These are phyloP conservation scores for Termitomyces sp. DNA, from an alignment of 768 basidiomycete genomes.

Conservation along the genomic window DNA sequence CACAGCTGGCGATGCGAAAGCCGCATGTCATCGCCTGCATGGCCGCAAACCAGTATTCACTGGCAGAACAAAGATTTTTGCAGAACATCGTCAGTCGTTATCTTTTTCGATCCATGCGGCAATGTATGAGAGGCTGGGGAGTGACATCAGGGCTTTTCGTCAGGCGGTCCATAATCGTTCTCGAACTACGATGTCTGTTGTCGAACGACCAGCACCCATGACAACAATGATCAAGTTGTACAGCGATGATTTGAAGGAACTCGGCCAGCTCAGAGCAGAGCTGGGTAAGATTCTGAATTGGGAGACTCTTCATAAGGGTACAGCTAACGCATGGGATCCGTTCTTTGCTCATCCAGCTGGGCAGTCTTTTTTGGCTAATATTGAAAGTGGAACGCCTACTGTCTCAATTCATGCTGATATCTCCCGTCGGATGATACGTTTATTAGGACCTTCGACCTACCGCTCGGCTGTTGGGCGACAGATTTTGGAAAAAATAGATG, in stretches of 20 bases:
- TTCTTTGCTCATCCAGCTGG: slow-evolving; percentile 48
- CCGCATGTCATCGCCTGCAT: slow-evolving; percentile 43
- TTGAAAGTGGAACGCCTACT: slow-evolving; percentile 32
- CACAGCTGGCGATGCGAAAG: slow-evolving; percentile 43
- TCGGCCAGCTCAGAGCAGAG: slow-evolving; percentile 52
- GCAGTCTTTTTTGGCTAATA: slow-evolving; percentile 31
- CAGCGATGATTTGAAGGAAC: slow-evolving; percentile 39
- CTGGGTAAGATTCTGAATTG: slow-evolving; percentile 61
- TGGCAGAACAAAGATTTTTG: slow-evolving; percentile 40
- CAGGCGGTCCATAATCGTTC: slow-evolving; percentile 25
- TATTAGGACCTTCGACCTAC: slow-evolving; percentile 44
- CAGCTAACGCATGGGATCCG: slow-evolving; percentile 56
- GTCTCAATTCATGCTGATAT: slow-evolving; percentile 39
- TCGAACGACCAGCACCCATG: slow-evolving; percentile 15
- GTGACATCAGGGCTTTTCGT: slow-evolving; percentile 42
- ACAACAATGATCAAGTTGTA: slow-evolving; percentile 37
- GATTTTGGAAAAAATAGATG: slow-evolving; percentile 41
- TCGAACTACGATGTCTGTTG: slow-evolving; percentile 20
- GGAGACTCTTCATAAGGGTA: slow-evolving; percentile 47
- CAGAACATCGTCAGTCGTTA: slow-evolving; percentile 49
- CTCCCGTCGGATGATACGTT: slow-evolving; percentile 36
- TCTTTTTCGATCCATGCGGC: slow-evolving; percentile 33
- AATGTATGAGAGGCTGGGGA: slow-evolving; percentile 32
- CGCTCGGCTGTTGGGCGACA: slow-evolving; percentile 35
- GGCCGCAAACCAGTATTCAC: slow-evolving; percentile 36